phyloP scores from a whole-genome alignment of 2,329 filamentous ascomycete genomes.

The Fusarium sp. region DNA sequence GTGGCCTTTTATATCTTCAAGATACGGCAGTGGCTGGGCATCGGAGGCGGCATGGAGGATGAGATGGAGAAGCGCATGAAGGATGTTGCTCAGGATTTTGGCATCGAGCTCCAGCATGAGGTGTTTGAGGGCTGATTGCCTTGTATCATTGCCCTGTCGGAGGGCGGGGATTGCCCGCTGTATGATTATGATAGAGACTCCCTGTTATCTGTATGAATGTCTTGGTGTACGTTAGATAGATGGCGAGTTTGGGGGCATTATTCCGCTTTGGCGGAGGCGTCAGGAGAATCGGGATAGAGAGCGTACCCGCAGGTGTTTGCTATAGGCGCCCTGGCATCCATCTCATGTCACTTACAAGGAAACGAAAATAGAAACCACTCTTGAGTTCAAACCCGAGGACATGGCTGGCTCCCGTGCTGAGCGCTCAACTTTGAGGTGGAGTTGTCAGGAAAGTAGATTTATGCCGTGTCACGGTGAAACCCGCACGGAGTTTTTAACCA shows the following conservation, averaged over 20 bases:
- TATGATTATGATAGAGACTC: slow-evolving; percentile 21
- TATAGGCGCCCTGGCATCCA: neutral
- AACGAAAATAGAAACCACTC: slow-evolving; percentile 7
- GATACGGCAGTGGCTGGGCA: slow-evolving; percentile 75
- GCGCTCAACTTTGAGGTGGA: neutral
- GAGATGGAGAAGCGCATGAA: slow-evolving; percentile 89
- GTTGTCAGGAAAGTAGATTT: neutral
- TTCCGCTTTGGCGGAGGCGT: slow-evolving; percentile 1
- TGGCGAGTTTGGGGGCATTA: slow-evolving; percentile 6
- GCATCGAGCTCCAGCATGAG: slow-evolving; percentile 86
- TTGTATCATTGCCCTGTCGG: neutral
- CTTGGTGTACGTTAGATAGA: slow-evolving; percentile 29
- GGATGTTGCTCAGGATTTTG: slow-evolving; percentile 87
- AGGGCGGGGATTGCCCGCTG: slow-evolving; percentile 2
- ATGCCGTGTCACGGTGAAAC: neutral
- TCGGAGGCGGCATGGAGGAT: slow-evolving; percentile 90
- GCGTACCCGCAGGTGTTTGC: neutral
- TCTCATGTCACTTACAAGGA: neutral
- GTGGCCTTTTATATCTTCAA: slow-evolving; percentile 83
- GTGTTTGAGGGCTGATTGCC: slow-evolving; percentile 78
- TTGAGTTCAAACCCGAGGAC: neutral
- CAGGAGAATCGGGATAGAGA: slow-evolving; percentile 9
- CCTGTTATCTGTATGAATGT: neutral
- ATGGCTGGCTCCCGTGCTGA: neutral
- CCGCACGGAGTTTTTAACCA: neutral